Conservation (phyloP, 441 rosid species). For the Adansonia gregorii region DNA sequence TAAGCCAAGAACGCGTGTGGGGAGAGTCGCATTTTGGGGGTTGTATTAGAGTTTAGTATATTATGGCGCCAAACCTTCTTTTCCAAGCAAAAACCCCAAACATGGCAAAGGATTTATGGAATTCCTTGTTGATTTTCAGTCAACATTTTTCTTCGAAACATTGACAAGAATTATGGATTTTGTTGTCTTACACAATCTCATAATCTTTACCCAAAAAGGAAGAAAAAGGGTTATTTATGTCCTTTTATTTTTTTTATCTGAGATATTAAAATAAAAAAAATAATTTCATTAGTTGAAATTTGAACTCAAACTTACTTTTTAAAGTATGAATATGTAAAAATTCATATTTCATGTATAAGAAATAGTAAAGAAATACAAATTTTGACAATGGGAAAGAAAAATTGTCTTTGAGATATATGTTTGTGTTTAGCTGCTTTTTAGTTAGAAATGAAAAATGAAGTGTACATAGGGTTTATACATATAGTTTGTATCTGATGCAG, state of each 20-base stretch:
- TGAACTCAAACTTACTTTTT: too few species aligned
- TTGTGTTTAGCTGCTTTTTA: not conserved
- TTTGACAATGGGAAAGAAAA: too few species aligned
- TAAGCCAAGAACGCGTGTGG: not conserved
- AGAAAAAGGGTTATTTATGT: not conserved
- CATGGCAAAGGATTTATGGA: not conserved
- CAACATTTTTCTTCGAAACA: constrained; percentile 19
- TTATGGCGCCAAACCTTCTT: constrained; percentile 28
- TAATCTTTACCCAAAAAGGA: not conserved
- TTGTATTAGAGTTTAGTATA: not conserved
- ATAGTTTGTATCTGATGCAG: too few species aligned
- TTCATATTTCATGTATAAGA: not conserved
- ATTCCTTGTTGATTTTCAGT: constrained; percentile 8
- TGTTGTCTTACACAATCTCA: not conserved
- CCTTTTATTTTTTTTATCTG: not conserved
- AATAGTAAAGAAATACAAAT: not conserved
- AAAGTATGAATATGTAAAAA: too few species aligned
- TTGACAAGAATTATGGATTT: not conserved
- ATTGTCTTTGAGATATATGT: not conserved
- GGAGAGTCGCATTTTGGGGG: not conserved
- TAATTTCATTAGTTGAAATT: too few species aligned
- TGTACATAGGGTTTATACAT: too few species aligned
- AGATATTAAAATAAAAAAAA: too few species aligned
- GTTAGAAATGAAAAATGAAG: too few species aligned
- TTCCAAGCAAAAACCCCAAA: constrained; percentile 22